A percentile compares a stretch with the other conserved stretches of the same genome.
Evolutionary conservation across 495 filamentous ascomycete genomes (phyloP).

Genomic region (Tuber magnatum): DNA sequence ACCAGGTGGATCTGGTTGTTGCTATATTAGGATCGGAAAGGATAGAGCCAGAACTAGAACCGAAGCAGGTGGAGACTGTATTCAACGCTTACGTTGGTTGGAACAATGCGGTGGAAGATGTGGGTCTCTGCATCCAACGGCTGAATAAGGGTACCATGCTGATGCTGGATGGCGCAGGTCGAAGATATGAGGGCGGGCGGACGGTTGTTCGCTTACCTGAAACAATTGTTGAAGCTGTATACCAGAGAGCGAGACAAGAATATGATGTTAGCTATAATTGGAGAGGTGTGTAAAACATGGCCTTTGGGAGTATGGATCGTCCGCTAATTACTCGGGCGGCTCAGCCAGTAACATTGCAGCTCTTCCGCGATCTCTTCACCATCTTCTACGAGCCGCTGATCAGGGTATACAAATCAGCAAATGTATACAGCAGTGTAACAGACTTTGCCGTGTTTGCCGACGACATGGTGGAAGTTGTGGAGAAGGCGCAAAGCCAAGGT

Average conservation of each 20-base stretch:
- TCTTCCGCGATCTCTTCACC: constrained; percentile 93
- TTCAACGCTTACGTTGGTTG: constrained; percentile 97
- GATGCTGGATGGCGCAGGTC: constrained; percentile 47
- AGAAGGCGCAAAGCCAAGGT: constrained; percentile 72
- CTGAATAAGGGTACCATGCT: constrained; percentile 19
- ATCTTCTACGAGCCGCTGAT: constrained; percentile 98
- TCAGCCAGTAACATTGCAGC: constrained; percentile 72
- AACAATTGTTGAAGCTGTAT: constrained; percentile 88
- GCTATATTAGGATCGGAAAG: constrained; percentile 69
- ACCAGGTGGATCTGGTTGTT: constrained; percentile 75
- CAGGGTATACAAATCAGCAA: constrained; percentile 95
- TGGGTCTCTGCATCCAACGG: constrained; percentile 40
- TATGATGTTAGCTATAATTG: constrained; percentile 93
- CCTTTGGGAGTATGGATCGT: neutral
- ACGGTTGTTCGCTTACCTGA: constrained; percentile 84
- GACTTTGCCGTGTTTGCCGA: constrained; percentile 91
- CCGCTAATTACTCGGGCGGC: constrained; percentile 2
- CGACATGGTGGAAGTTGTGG: constrained; percentile 81
- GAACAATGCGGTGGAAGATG: constrained; percentile 86
- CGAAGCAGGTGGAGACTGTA: constrained; percentile 69
- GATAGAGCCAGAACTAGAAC: constrained; percentile 58
- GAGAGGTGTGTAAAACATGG: constrained; percentile 52
- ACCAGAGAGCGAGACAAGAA: constrained; percentile 87
- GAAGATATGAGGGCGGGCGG: constrained; percentile 80
- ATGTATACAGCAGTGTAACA: constrained; percentile 92